These are phyloP conservation scores for Phytophthora quininea DNA, from an alignment of 352 stramenopile species.

Conservation along the genomic window DNA sequence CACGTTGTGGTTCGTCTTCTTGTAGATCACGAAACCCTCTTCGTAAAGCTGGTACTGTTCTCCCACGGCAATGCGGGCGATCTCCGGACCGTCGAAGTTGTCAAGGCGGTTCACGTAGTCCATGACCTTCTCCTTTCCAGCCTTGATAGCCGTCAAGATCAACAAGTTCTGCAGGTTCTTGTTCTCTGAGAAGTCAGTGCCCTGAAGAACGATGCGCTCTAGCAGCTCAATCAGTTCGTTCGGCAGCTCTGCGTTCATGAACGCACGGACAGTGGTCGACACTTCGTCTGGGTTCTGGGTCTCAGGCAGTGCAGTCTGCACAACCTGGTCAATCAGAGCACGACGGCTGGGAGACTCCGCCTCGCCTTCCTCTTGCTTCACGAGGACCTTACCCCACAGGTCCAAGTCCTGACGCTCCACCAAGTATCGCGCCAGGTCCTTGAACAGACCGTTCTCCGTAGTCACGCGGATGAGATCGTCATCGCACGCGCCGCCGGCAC, in stretches of 20 bases:
- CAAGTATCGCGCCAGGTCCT: constrained; percentile 99
- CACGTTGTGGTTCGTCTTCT: constrained; percentile 98
- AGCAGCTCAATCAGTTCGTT: constrained; percentile 99
- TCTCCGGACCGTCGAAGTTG: constrained; percentile 99
- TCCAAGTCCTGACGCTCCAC: constrained; percentile 99
- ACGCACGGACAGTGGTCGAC: constrained; percentile 99
- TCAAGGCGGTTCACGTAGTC: constrained; percentile 99
- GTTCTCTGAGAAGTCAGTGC: constrained; percentile 99
- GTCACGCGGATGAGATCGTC: constrained; percentile 99
- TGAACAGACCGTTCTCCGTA: constrained; percentile 99
- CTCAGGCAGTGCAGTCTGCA: constrained; percentile 99
- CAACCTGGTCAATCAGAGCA: constrained; percentile 98
- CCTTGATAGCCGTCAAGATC: constrained; percentile 99
- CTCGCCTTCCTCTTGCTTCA: constrained; percentile 92
- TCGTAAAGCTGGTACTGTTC: constrained; percentile 99
- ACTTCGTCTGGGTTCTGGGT: constrained; percentile 99
- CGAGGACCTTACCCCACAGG: constrained; percentile 97
- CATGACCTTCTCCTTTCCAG: constrained; percentile 97
- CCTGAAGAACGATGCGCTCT: constrained; percentile 99
- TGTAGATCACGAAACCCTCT: constrained; percentile 99
- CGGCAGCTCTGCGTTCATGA: constrained; percentile 99
- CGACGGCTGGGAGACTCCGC: constrained; percentile 91
- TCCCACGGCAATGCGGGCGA: constrained; percentile 98
- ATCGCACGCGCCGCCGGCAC: constrained; percentile 97
- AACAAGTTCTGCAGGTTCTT: constrained; percentile 99